phyloP scores from a whole-genome alignment of 192 early-diverging fungal species.

The Phycomyces blakesleeanus region DNA sequence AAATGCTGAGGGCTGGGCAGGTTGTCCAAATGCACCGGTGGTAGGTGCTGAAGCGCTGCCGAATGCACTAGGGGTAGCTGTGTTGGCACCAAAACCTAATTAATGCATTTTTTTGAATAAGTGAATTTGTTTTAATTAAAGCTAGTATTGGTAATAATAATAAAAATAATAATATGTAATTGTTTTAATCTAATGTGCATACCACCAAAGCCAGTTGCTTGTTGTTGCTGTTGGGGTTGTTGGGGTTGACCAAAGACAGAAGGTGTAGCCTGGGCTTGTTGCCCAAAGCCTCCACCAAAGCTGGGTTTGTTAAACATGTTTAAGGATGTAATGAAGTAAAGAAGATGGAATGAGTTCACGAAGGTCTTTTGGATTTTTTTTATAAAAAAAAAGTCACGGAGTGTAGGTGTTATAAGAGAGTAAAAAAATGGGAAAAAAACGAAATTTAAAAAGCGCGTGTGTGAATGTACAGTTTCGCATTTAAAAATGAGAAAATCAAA shows the following conservation, averaged over 20 bases:
- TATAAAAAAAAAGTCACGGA: no score
- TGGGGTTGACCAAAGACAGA: conserved; percentile 14
- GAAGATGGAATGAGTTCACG: no score
- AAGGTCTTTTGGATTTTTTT: no score
- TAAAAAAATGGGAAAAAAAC: no score
- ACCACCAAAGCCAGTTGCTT: conserved; percentile 6
- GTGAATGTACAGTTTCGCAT: no score
- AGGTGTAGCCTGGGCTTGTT: conserved; percentile 1
- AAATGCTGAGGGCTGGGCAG: conserved; percentile 32
- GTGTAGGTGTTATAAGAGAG: no score
- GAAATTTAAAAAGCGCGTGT: no score
- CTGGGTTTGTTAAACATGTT: conserved; percentile 13
- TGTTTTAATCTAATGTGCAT: not conserved
- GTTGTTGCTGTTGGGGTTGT: conserved; percentile 14
- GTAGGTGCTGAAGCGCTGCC: conserved; percentile 1
- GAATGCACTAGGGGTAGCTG: conserved; percentile 10
- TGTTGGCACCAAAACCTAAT: conserved; percentile 7
- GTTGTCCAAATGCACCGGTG: conserved; percentile 24
- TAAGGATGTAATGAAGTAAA: not conserved
- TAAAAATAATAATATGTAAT: not conserved
- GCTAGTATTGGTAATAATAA: no score
- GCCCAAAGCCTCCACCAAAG: conserved; percentile 17
- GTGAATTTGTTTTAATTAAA: no score
- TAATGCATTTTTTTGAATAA: not conserved
- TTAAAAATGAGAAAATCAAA: no score